A percentile compares a stretch with the other conserved stretches of the same genome.
Conservation (phyloP, 1,284 basidiomycete genomes). For the Phlebopus sp. region DNA sequence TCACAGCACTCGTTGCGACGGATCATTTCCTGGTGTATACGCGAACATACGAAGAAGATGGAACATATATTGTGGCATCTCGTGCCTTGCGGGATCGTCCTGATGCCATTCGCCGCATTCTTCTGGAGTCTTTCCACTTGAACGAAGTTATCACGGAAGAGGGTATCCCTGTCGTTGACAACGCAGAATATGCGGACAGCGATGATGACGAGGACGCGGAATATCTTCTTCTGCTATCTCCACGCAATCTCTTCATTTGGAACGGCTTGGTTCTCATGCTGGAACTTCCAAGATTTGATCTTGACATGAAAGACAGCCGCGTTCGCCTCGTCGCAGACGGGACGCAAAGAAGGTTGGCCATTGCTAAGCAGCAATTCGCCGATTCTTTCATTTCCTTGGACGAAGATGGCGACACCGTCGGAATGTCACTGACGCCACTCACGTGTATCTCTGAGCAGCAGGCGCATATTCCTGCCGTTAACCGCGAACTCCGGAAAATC, state of each 20-base stretch:
- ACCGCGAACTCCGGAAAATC: slow-evolving; percentile 89
- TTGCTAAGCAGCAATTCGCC: slow-evolving; percentile 79
- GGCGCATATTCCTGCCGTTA: slow-evolving; percentile 89
- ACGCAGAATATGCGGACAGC: slow-evolving; percentile 46
- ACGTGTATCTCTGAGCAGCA: slow-evolving; percentile 80
- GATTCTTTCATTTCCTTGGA: slow-evolving; percentile 62
- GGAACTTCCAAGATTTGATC: slow-evolving; percentile 66
- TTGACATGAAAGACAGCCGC: slow-evolving; percentile 81
- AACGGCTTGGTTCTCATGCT: slow-evolving; percentile 84
- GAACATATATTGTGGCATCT: slow-evolving; percentile 92
- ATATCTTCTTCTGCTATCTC: slow-evolving; percentile 88
- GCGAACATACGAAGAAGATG: slow-evolving; percentile 83
- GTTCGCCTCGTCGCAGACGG: slow-evolving; percentile 89
- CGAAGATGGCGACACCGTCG: slow-evolving; percentile 56
- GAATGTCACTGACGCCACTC: slow-evolving; percentile 43
- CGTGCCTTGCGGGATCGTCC: slow-evolving; percentile 82
- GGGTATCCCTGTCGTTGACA: slow-evolving; percentile 48
- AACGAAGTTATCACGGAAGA: slow-evolving; percentile 59
- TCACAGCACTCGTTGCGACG: slow-evolving; percentile 78
- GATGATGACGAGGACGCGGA: slow-evolving; percentile 54
- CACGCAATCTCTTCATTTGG: slow-evolving; percentile 90
- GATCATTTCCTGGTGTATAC: slow-evolving; percentile 97
- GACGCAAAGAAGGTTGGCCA: slow-evolving; percentile 68
- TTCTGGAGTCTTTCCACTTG: slow-evolving; percentile 83
- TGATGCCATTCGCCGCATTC: slow-evolving; percentile 76